Base-by-base conservation (phyloP, 192 early-diverging fungal species). In the Coemansia sp. region DNA sequence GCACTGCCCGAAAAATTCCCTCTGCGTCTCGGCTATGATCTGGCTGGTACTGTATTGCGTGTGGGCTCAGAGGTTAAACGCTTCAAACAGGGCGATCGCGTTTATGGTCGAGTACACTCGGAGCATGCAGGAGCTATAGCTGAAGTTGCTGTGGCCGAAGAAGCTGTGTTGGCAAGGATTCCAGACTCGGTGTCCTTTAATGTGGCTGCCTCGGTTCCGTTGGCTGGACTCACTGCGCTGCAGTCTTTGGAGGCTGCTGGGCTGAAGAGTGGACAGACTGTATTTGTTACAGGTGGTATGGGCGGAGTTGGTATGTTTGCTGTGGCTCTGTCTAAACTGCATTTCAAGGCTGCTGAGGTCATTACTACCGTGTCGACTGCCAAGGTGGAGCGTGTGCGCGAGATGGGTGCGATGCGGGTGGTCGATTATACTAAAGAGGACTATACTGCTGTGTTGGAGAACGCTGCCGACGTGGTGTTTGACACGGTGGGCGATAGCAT, bases 231-330 rank as follows among this genome's bases (percentile, higher is more conserved):
- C 8, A 83, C 83, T 15, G 81, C 83, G 15, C 67, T 60, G 30
- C 58, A 70, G 58, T 67, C 52, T 6, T 34, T 82, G 23, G 74
- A 72, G 35, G 19, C 37, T 3, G 37, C 38, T 1, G 53, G 58
- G 1, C 54, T 67, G 9, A 17, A 60, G 24, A 39, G 35, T 5
- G 65, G 56, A 8, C 40, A 69, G 17, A 41, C 58, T 5, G 14
- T 80, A 37, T 67, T 80, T 59, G 67, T 85, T 7, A 78, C 65
- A 42, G 83, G 59, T 5, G 83, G 83, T 0, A 56, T 80, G 42
- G 79, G 78, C 38, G 80, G 82, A 23, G 71, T 82, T 15, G 83
- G 80, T 4, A 60, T 62, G 58, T 71, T 82, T 51, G 83, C 62
- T 5, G 49, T 83, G 9, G 40, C 45, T 3, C 44, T 82, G 29